Evolutionary conservation across 345 rosid genomes (phyloP).

Genomic region (Citrus mangshanensis): DNA sequence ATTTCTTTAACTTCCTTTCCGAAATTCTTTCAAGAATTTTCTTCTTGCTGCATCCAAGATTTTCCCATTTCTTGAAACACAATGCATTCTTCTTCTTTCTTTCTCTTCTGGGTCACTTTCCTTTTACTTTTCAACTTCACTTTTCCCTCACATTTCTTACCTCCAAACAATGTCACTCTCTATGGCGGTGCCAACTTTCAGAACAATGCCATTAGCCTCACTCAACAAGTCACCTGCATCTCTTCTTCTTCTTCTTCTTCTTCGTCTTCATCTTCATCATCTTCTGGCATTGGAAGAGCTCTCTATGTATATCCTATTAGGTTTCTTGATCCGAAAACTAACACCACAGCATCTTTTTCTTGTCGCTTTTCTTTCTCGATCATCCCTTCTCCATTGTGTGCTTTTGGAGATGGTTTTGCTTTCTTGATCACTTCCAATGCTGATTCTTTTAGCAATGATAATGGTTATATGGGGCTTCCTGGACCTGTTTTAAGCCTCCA

Average conservation of each 20-base stretch:
- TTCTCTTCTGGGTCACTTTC: constrained; percentile 33
- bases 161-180: constrained; percentile 53
- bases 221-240: constrained; percentile 45
- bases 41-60: neutral
- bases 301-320: constrained; percentile 53
- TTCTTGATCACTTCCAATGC: constrained; percentile 77
- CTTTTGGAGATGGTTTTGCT: constrained; percentile 73
- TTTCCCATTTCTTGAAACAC: neutral
- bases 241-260: constrained; percentile 16
- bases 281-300: constrained; percentile 53
- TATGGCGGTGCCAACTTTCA: constrained; percentile 62
- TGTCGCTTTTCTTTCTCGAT: constrained; percentile 69
- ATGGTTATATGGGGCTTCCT: constrained; percentile 70
- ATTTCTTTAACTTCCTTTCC: neutral
- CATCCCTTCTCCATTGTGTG: constrained; percentile 46
- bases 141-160: constrained; percentile 30
- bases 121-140: constrained; percentile 28
- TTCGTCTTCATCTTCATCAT: constrained; percentile 24
- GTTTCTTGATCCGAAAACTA: constrained; percentile 49
- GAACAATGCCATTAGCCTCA: constrained; percentile 56
- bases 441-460: constrained; percentile 56
- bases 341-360: constrained; percentile 58
- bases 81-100: constrained; percentile 15
- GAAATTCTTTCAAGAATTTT: neutral
- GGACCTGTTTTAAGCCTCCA: constrained; percentile 32